A percentile compares a stretch with the other conserved stretches of the same genome.
These are phyloP conservation scores for Phytopythium litorale DNA, from an alignment of 352 stramenopile genomes.

Conservation along the genomic window DNA sequence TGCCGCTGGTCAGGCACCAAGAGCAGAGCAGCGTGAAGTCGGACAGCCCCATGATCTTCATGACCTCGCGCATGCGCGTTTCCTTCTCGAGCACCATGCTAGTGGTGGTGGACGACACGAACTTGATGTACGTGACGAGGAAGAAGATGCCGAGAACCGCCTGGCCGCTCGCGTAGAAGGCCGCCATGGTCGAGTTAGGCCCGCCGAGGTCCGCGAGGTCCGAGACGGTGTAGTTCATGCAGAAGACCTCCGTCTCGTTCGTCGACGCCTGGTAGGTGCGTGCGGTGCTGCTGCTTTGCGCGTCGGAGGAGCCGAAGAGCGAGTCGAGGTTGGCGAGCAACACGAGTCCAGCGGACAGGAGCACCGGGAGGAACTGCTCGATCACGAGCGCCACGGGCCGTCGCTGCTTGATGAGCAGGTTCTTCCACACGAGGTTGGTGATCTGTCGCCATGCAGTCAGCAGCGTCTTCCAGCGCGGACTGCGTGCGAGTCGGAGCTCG, in stretches of 20 bases:
- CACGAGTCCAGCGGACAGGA: slow-evolving; percentile 45
- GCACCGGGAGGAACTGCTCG: slow-evolving; percentile 54
- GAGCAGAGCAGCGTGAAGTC: slow-evolving; percentile 58
- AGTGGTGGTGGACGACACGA: slow-evolving; percentile 62
- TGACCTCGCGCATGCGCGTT: slow-evolving; percentile 66
- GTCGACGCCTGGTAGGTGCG: slow-evolving; percentile 18
- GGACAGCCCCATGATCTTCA: slow-evolving; percentile 83
- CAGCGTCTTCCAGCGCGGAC: slow-evolving; percentile 6
- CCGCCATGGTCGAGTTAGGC: slow-evolving; percentile 34
- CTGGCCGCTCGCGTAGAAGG: slow-evolving; percentile 64
- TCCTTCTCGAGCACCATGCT: slow-evolving; percentile 83
- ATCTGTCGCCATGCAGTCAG: slow-evolving; percentile 40
- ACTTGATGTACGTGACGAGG: slow-evolving; percentile 45
- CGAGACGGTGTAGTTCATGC: slow-evolving; percentile 23
- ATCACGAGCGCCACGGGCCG: slow-evolving; percentile 41
- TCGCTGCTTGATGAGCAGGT: slow-evolving; percentile 43
- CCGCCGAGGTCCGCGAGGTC: slow-evolving; percentile 28
- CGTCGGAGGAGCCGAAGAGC: slow-evolving; percentile 15
- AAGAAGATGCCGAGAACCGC: slow-evolving; percentile 58
- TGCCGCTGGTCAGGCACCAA: slow-evolving; percentile 45
- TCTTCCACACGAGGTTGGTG: slow-evolving; percentile 76
- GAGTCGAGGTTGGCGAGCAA: slow-evolving; percentile 60
- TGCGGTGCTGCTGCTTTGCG: slow-evolving; percentile 23
- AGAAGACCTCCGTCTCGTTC: slow-evolving; percentile 27
- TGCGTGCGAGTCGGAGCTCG: not conserved